Evolutionary conservation across 768 basidiomycete species (phyloP).

Genomic region (Cystofilobasidium bisporidii): DNA sequence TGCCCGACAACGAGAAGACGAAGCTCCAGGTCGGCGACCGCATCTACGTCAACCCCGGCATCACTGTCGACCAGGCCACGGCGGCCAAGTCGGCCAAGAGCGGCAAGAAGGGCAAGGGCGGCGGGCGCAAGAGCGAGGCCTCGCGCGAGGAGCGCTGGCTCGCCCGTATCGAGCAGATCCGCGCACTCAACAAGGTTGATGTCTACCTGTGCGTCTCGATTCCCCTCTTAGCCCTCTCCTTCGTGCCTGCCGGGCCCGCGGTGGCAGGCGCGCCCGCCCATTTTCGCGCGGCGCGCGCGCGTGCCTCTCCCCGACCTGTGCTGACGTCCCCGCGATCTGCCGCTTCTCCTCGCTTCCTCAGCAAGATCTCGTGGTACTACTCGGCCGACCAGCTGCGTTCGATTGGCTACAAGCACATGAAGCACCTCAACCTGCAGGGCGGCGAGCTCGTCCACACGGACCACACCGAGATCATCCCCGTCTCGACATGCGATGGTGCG

Average conservation of each 20-base stretch:
- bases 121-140: neutral
- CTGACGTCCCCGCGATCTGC: neutral
- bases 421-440: conserved; percentile 8
- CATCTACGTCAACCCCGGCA: conserved; percentile 23
- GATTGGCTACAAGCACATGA: conserved; percentile 6
- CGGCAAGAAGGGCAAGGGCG: neutral
- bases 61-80: neutral
- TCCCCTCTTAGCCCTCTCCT: neutral
- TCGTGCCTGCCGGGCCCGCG: neutral
- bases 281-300: neutral
- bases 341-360: neutral
- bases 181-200: conserved; percentile 10
- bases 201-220: conserved; percentile 10
- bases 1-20: conserved; percentile 7
- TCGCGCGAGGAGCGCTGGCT: conserved; percentile 9
- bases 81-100: neutral
- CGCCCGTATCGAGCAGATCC: neutral
- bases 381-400: neutral
- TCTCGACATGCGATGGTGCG: conserved; percentile 18
- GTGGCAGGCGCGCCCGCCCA: neutral
- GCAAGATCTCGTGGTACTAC: conserved; percentile 6
- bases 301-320: neutral
- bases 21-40: conserved; percentile 10
- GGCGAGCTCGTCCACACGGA: conserved; percentile 23
- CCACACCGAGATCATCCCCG: conserved; percentile 23